A percentile compares a stretch with the other conserved stretches of the same genome.
These are phyloP conservation scores for Fagopyrum homotropicum DNA, from an alignment of 148 eudicot species.

Conservation along the genomic window DNA sequence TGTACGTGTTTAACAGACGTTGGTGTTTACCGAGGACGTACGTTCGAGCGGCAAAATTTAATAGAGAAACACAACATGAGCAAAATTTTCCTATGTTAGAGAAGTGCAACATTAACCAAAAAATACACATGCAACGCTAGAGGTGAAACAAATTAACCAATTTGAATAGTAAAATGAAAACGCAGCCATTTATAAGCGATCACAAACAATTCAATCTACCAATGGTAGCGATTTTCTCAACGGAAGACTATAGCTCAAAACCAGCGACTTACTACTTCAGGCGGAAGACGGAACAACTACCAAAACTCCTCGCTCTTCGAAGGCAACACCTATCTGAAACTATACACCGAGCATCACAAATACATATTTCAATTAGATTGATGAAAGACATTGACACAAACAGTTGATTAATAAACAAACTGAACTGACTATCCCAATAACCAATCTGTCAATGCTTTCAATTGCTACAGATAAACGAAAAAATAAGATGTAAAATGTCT, in stretches of 20 bases:
- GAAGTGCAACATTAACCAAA: background rate
- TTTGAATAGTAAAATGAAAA: background rate
- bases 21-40: too few species aligned
- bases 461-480: background rate
- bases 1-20: too few species aligned
- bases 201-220: background rate
- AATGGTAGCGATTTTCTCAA: background rate
- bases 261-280: constrained; percentile 56
- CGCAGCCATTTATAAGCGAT: background rate
- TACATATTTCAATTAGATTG: too few species aligned
- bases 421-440: too few species aligned
- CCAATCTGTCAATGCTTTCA: background rate
- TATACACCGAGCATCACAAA: too few species aligned
- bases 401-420: too few species aligned
- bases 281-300: constrained; percentile 80
- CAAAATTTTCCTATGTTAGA: too few species aligned
- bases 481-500: background rate
- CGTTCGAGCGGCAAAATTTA: too few species aligned
- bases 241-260: background rate
- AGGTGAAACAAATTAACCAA: too few species aligned
- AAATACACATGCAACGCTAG: too few species aligned
- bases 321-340: constrained; percentile 5
- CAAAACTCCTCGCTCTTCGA: constrained; percentile 81
- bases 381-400: too few species aligned
- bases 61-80: too few species aligned